A percentile compares a stretch with the other conserved stretches of the same genome.
Evolutionary conservation across 805 yeast species (phyloP).

Genomic region (Grigorovia humatica): DNA sequence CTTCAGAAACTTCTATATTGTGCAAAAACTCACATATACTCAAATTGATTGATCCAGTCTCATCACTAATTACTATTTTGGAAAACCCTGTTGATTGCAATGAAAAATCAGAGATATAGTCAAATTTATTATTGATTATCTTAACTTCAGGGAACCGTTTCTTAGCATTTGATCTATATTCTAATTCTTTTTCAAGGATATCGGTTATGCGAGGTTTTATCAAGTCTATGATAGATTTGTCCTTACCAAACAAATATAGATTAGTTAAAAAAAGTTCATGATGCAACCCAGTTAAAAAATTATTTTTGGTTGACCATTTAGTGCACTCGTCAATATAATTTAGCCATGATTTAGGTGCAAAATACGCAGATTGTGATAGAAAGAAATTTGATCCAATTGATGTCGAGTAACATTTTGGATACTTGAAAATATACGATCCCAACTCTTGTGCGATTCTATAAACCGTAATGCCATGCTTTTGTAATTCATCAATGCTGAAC

Average conservation of each 20-base stretch:
- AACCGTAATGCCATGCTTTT: constrained; percentile 38
- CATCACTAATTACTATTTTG: constrained; percentile 33
- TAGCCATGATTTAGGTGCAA: constrained; percentile 52
- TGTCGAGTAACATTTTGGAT: constrained; percentile 45
- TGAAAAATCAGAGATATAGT: constrained; percentile 44
- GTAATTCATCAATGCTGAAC: constrained; percentile 42
- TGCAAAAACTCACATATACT: constrained; percentile 26
- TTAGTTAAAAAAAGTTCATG: constrained; percentile 38
- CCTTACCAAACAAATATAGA: constrained; percentile 34
- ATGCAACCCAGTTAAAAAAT: constrained; percentile 44
- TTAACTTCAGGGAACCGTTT: constrained; percentile 23
- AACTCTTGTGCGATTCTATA: constrained; percentile 44
- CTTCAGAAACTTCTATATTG: constrained; percentile 6
- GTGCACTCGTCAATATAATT: constrained; percentile 38
- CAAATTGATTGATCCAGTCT: constrained; percentile 27
- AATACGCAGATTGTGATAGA: constrained; percentile 44
- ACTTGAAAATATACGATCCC: constrained; percentile 50
- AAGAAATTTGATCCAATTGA: constrained; percentile 45
- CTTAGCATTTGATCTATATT: constrained; percentile 32
- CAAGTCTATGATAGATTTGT: constrained; percentile 28
- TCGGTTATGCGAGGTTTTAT: constrained; percentile 27
- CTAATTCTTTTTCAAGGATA: constrained; percentile 31
- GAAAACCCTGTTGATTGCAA: constrained; percentile 45
- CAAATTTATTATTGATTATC: constrained; percentile 30
- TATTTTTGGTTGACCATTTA: constrained; percentile 40